Evolutionary conservation across 768 basidiomycete species (phyloP), one percentile per base, ranked within the genome.

Genomic region (Leccinum incarnatum): DNA sequence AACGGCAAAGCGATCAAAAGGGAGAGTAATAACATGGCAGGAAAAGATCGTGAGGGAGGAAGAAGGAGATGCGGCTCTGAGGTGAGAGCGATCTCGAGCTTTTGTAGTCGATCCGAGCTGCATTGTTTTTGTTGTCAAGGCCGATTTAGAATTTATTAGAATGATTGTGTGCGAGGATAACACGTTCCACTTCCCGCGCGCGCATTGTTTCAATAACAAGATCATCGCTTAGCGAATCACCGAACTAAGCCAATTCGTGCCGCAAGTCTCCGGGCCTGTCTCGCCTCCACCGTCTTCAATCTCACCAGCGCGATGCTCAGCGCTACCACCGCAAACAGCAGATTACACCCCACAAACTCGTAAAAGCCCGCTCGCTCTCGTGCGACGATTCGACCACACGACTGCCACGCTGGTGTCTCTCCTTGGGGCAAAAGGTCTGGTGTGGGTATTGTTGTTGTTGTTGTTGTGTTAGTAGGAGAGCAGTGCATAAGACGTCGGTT

Each of bases 401-500:
- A 86, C 68, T 94, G 89, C 93, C 94, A 98, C 5, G 93, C 94
- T 3, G 88, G 87, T 1, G 83, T 84, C 73, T 88, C 86, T 42
- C 85, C 86, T 32, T 65, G 66, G 10, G 40, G 47, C 8, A 59
- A 29, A 58, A 58, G 57, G 57, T 59, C 45, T 57, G 54, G 30
- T 14, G 61, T 53, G 51, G 54, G 55, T 55, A 36, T 25, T 57
- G n/a, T 53, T 48, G 55, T 66, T 59, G 27, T 52, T 27, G 61
- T 21, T 37, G 69, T 66, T 65, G 67, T 74, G 51, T 71, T 64
- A 59, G 68, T 64, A 59, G 68, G 69, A 23, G 83, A 68, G 60
- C 95, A 98, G 69, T 95, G 95, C 78, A 95, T 81, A 42, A 94
- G 81, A 19, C 91, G 86, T 23, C 95, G 85, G 74, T 95, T 95